Evolutionary conservation across 1,139 yeast genomes (phyloP), one percentile per base, ranked within the genome.

Genomic region (Suhomyces bribrorum): DNA sequence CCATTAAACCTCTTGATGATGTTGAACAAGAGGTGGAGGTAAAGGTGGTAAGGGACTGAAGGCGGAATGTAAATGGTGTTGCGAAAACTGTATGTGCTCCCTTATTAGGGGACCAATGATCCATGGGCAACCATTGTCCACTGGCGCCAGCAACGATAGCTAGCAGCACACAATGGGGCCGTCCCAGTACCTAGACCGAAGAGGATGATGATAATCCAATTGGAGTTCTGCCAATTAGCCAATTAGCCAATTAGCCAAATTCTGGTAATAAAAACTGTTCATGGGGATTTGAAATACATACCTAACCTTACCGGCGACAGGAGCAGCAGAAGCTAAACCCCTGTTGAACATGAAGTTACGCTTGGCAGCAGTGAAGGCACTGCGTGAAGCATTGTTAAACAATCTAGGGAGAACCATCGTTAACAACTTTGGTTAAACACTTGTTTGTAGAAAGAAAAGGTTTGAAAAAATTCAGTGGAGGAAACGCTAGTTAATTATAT

Each of bases 351-450:
- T 73, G 64, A 77, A 64, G 75, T 83, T 83, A 67, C 89, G 87
- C 79, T 82, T 85, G 62, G 92, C 94, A 62, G 92, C 92, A 72
- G 82, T 81, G 73, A 84, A 80, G 64, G 96, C 95, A 69, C 86
- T 79, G 77, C 90, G 89, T 62, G 95, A 81, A 63, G 88, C 75
- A 69, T 88, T 78, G 77, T 89, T 85, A 75, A 86, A 83, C 75
- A 88, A 83, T 83, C 95, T 88, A 73, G 96, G 92, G 72, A 83
- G 76, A 74, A 79, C 86, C 86, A 81, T 81, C 59, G 61, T 54
- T 52, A 52, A 45, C 45, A 50, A 55, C 57, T 54, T 49, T 54
- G 57, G 59, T 47, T 33, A 34, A 38, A 39, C 43, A 35, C 43
- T 39, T 39, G n/a, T 39, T 36, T 36, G 32, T 17, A 39, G 38